Conservation (phyloP, 345 rosid species). For the Brassica cretica region DNA sequence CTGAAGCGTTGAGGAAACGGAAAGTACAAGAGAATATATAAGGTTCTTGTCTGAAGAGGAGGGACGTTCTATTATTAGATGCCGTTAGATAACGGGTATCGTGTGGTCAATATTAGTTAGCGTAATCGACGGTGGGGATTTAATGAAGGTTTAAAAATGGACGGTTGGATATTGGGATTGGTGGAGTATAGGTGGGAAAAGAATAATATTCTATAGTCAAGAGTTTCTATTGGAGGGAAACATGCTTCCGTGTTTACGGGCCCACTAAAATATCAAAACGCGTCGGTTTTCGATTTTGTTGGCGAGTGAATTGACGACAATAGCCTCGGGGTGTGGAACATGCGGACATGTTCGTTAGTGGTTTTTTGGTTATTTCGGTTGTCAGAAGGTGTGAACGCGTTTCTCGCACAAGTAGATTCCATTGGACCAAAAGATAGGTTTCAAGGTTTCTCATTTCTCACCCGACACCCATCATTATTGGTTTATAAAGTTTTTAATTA, state of each 20-base stretch:
- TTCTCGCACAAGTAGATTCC: conserved; percentile 41
- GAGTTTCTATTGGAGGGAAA: conserved; percentile 17
- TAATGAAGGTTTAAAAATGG: background rate
- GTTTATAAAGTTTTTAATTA: background rate
- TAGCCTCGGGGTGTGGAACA: background rate
- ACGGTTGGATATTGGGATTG: conserved; percentile 36
- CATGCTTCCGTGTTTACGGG: conserved; percentile 33
- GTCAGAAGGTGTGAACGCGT: conserved; percentile 47
- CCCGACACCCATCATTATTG: too few species aligned
- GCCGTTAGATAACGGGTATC: conserved; percentile 53
- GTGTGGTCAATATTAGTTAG: conserved; percentile 36
- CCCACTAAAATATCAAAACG: conserved; percentile 30
- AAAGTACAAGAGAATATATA: conserved; percentile 22
- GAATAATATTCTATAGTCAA: conserved; percentile 11
- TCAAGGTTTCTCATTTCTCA: conserved; percentile 12
- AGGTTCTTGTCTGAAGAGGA: conserved; percentile 10
- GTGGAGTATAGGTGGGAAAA: conserved; percentile 33
- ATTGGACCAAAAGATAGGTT: background rate
- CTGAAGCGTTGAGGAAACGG: background rate
- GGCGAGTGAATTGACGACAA: background rate
- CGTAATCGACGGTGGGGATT: conserved; percentile 36
- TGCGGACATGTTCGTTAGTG: background rate
- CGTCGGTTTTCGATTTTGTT: conserved; percentile 26
- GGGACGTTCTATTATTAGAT: conserved; percentile 48
- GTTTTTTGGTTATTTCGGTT: conserved; percentile 22